Evolutionary conservation across 2,329 filamentous ascomycete species (phyloP), one percentile per base, ranked within the genome.

Genomic region (Mycogone perniciosa): DNA sequence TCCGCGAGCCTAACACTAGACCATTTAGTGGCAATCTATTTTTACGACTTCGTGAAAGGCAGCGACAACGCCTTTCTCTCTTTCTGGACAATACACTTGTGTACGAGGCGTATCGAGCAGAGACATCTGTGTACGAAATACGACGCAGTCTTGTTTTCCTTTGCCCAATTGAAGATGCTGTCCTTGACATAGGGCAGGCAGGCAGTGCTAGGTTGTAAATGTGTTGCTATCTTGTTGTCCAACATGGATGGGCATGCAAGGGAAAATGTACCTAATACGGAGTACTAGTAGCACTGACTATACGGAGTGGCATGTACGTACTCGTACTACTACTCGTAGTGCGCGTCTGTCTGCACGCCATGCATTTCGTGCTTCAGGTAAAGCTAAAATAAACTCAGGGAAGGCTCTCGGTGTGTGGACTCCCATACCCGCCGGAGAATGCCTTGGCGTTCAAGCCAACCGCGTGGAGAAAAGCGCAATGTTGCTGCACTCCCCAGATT

Each of bases 401-500:
- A 38, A 38, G 20, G 35, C n/a, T n/a, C n/a, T n/a, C n/a, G n/a
- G 39, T 41, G 39, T 41, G 39, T 29, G 20, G 13, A 10, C 39
- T 13, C 39, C 26, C 33, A 35, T 11, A 7, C 33, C 33, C 33
- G 11, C 29, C 6, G 13, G 7, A 30, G 37, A 39, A 27, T 10
- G 8, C 38, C 27, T 31, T 31, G 41, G 30, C 9, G 27, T 11
- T n/a, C 13, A 29, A 42, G 27, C 39, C 39, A 42, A 42, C 35
- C 35, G 35, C 6, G 39, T 42, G 39, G 39, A 42, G 39, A n/a
- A n/a, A 31, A 44, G 41, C 41, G 41, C 30, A 27, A 31, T 31
- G 41, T 39, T 39, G 37, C 37, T 27, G 44, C 44, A n/a, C 29
- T 8, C 40, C 41, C 34, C 31, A 50, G 48, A 50, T 50, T 35